A percentile compares a stretch with the other conserved stretches of the same genome.
Conservation (phyloP, 306 rosid species). For the Citrullus colocynthis region DNA sequence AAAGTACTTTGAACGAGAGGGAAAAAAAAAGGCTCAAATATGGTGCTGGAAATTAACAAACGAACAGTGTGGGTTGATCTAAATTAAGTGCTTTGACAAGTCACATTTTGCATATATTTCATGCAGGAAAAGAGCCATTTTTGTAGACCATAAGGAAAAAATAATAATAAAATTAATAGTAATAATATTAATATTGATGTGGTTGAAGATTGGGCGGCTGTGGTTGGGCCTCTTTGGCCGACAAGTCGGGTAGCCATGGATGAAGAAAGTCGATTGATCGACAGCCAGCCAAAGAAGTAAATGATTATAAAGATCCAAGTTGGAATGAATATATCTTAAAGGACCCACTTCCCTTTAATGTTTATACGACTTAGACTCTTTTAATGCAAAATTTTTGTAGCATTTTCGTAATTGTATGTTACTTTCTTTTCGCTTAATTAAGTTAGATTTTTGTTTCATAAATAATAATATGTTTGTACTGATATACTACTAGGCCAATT, state of each 20-base stretch:
- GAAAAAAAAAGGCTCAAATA: not conserved
- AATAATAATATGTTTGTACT: too few relatives aligned
- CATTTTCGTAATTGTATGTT: too few relatives aligned
- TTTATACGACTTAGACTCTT: not conserved
- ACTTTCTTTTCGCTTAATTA: too few relatives aligned
- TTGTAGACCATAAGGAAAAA: not conserved
- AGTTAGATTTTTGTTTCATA: too few relatives aligned
- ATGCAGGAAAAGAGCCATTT: not conserved
- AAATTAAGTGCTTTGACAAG: not conserved
- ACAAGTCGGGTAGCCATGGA: constrained; percentile 1
- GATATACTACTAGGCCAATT: too few relatives aligned
- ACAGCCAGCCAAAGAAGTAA: not conserved
- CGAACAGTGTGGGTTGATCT: not conserved
- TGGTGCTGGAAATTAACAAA: not conserved
- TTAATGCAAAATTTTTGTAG: too few relatives aligned
- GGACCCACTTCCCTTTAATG: not conserved
- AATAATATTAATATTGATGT: not conserved
- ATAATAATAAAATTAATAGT: too few relatives aligned
- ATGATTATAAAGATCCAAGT: not conserved
- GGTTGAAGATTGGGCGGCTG: not conserved
- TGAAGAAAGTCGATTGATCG: not conserved
- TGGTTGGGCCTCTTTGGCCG: constrained; percentile 2
- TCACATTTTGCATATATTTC: not conserved
- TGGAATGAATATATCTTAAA: not conserved
- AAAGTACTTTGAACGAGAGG: not conserved